These are phyloP conservation scores for Vaccinium macrocarpon DNA, from an alignment of 148 eudicot genomes.

Conservation along the genomic window DNA sequence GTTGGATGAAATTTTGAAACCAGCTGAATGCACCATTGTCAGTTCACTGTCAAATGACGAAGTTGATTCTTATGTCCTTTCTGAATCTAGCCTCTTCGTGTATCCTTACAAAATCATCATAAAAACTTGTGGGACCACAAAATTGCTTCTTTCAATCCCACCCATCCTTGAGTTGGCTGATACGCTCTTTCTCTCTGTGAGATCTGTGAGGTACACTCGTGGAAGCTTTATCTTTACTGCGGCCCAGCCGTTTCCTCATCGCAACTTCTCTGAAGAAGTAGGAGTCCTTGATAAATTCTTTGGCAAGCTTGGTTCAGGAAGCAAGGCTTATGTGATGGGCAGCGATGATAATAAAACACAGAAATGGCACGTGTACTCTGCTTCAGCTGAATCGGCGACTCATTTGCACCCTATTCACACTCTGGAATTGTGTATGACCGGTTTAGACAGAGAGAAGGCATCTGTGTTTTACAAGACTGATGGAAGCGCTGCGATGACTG, in stretches of 20 bases:
- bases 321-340: slow-evolving; percentile 61
- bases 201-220: slow-evolving; percentile 62
- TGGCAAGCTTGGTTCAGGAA: slow-evolving; percentile 44
- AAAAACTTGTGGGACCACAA: slow-evolving; percentile 76
- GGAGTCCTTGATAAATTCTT: slow-evolving; percentile 51
- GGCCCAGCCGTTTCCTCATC: slow-evolving; percentile 63
- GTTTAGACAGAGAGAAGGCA: slow-evolving; percentile 49
- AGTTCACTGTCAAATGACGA: slow-evolving; percentile 47
- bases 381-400: slow-evolving; percentile 30
- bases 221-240: slow-evolving; percentile 64
- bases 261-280: slow-evolving; percentile 65
- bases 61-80: slow-evolving; percentile 65
- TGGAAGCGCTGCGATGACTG: slow-evolving; percentile 52
- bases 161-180: slow-evolving; percentile 48
- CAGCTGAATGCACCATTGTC: slow-evolving; percentile 73
- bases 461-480: slow-evolving; percentile 56
- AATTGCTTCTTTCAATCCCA: slow-evolving; percentile 61
- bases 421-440: slow-evolving; percentile 83
- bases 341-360: slow-evolving; percentile 31
- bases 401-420: slow-evolving; percentile 31
- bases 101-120: slow-evolving; percentile 62
- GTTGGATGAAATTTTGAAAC: slow-evolving; percentile 50
- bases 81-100: slow-evolving; percentile 79
- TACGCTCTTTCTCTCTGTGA: slow-evolving; percentile 40
- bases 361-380: slow-evolving; percentile 74